phyloP scores from a whole-genome alignment of 2,329 filamentous ascomycete species.

The Ploettnerulaceae sp. region DNA sequence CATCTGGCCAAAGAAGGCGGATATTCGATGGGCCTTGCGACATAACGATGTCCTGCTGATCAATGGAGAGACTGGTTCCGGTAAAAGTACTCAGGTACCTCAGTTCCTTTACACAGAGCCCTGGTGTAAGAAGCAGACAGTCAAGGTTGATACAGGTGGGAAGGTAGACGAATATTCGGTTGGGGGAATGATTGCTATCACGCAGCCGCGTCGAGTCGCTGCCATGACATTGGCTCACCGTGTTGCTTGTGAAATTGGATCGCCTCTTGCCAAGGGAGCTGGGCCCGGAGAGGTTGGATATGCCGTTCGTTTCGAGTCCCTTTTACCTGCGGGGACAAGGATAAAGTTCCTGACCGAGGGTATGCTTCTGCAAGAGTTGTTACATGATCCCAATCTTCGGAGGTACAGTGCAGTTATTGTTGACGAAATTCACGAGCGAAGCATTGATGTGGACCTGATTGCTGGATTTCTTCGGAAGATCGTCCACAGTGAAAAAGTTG shows the following conservation, averaged over 20 bases:
- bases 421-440: slow-evolving; percentile 95
- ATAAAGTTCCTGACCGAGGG: slow-evolving; percentile 96
- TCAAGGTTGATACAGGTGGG: slow-evolving; percentile 40
- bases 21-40: slow-evolving; percentile 30
- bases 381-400: slow-evolving; percentile 74
- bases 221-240: slow-evolving; percentile 86
- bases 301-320: slow-evolving; percentile 89
- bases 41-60: slow-evolving; percentile 67
- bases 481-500: slow-evolving; percentile 55
- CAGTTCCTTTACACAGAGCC: slow-evolving; percentile 77
- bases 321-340: slow-evolving; percentile 71
- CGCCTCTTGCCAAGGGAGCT: slow-evolving; percentile 52
- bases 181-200: slow-evolving; percentile 84
- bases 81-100: slow-evolving; percentile 94
- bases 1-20: slow-evolving; percentile 29
- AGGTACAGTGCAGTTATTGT: slow-evolving; percentile 89
- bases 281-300: slow-evolving; percentile 69
- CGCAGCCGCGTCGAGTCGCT: slow-evolving; percentile 88
- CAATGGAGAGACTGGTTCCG: slow-evolving; percentile 90
- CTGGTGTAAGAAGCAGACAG: slow-evolving; percentile 66
- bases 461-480: slow-evolving; percentile 84
- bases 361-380: slow-evolving; percentile 89
- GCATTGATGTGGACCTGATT: slow-evolving; percentile 87
- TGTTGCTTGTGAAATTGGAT: slow-evolving; percentile 78
- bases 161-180: slow-evolving; percentile 46